Base-by-base conservation (phyloP, 768 basidiomycete genomes). In the Boletellus ananas region DNA sequence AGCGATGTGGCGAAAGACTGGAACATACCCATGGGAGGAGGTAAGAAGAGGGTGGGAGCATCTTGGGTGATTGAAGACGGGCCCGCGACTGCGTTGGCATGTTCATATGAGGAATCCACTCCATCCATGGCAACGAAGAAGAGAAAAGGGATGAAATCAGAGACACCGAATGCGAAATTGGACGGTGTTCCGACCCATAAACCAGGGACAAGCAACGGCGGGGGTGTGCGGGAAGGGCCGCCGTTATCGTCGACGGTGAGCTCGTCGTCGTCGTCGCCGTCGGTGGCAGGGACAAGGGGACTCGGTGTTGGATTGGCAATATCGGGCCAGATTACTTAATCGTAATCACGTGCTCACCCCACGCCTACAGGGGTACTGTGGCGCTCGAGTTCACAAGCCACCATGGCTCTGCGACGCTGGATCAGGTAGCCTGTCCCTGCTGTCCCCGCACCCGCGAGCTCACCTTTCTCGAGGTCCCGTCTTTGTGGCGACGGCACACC, bases 41-140 rank as follows among this genome's bases (percentile, higher is more conserved):
- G 70, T 8, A 72, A 52, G 53, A 66, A 68, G 37, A 70, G 41
- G 9, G 35, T 3, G 3, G 61, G 43, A 1, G 14, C 45, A 47
- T 58, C 61, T 52, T 62, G 68, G 9, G 58, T 27, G 43, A 62
- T 38, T 41, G 66, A 68, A 27, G 84, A 85, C 27, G 85, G 84
- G 34, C 84, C 85, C 47, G 84, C 83, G 58, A 83, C 70, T 51
- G 84, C 80, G 62, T 84, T 81, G 50, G 65, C 46, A 66, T 72
- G 64, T 52, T 72, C 55, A 43, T 60, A 59, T 17, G 51, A 34
- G 21, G 50, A 49, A 58, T 62, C 54, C 53, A 55, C 51, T 49
- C 58, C 59, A 59, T 68, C 66, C 66, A 68, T 68, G 55, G 55
- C 57, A 56, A 58, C 56, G 41, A 57, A 52, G 47, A 41, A 38